These are phyloP conservation scores for Kalanchoe fedtschenkoi DNA, from an alignment of 164 flowering plant genomes.

Conservation along the genomic window DNA sequence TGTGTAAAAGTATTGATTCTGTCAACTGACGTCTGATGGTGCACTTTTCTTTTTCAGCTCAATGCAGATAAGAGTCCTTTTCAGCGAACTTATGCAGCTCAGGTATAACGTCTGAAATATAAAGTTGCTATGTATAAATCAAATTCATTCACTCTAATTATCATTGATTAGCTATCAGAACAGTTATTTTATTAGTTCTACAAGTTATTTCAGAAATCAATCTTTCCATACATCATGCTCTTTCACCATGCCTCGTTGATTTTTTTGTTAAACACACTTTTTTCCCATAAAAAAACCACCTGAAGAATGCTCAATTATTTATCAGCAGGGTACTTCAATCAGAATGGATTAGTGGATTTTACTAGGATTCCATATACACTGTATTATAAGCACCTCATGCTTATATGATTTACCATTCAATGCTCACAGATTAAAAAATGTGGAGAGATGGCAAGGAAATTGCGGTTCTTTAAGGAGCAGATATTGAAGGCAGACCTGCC, in stretches of 20 bases:
- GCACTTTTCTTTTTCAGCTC: conserved; percentile 45
- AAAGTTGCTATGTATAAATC: background rate
- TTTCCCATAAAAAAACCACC: background rate
- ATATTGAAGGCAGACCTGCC: conserved; percentile 38
- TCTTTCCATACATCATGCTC: too few relatives aligned
- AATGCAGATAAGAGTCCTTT: conserved; percentile 93
- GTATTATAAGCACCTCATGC: background rate
- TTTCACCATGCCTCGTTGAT: too few relatives aligned
- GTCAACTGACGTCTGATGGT: conserved; percentile 8
- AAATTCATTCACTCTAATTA: background rate
- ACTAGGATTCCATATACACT: background rate
- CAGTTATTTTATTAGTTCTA: too few relatives aligned
- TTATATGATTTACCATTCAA: background rate
- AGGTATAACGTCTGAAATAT: conserved; percentile 32
- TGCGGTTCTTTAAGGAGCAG: conserved; percentile 53
- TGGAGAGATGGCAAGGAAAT: conserved; percentile 64
- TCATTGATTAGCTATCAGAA: background rate
- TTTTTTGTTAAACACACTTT: too few relatives aligned
- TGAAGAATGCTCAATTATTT: background rate
- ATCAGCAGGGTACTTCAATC: background rate
- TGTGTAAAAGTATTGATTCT: background rate
- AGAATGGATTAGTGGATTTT: background rate
- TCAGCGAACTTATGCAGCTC: conserved; percentile 93
- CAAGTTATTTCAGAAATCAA: too few relatives aligned
- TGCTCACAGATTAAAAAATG: conserved; percentile 45